Evolutionary conservation across 1,284 basidiomycete species (phyloP), one percentile per base, ranked within the genome.

Genomic region (Mrakiaceae sp.): DNA sequence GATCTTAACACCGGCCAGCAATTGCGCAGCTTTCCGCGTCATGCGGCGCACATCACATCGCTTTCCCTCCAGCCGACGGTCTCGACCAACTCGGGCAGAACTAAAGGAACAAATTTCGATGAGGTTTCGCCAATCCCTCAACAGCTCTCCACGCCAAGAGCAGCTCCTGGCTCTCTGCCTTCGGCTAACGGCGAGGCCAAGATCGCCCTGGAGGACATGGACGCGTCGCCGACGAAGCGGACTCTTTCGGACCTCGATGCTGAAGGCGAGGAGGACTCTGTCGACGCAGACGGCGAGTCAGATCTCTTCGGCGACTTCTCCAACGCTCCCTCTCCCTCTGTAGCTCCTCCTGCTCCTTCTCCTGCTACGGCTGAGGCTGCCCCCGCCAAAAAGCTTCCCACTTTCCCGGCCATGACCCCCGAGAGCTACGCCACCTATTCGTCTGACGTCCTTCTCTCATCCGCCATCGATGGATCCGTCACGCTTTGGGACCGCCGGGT

Each of bases 1-100:
- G 95, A 98, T 77, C 81, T 98, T 58, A 90, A 98, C 72, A 95
- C 88, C 0, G 96, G 96, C 0, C 83, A 90, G 69, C 79, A 81
- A 47, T 82, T 87, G 5, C 84, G 93, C 55, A 84, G 81, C 51
- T 98, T 90, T 72, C 84, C 83, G 0, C 83, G 87, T 0, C 91
- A 96, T 72, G 86, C 87, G 42, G 85, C 91, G 2, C 94, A 98
- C 73, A 82, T 98, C 10, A 86, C 90, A 3, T 84, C 86, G 11
- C 78, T 98, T 53, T 84, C 87, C 16, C 82, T 96, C 44, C 82
- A 90, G 62, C 93, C 95, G 3, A 72, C 81, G n/a, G n/a, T 44
- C 10, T 49, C 44, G 27, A 27, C 27, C 27, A 27, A 2, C 27
- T 27, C 27, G 27, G 27, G 27, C 7, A 52, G 51, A 11, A 16